A percentile compares a stretch with the other conserved stretches of the same genome.
These are phyloP conservation scores for Metschnikowia anglica DNA, from an alignment of 805 yeast species.

Conservation along the genomic window DNA sequence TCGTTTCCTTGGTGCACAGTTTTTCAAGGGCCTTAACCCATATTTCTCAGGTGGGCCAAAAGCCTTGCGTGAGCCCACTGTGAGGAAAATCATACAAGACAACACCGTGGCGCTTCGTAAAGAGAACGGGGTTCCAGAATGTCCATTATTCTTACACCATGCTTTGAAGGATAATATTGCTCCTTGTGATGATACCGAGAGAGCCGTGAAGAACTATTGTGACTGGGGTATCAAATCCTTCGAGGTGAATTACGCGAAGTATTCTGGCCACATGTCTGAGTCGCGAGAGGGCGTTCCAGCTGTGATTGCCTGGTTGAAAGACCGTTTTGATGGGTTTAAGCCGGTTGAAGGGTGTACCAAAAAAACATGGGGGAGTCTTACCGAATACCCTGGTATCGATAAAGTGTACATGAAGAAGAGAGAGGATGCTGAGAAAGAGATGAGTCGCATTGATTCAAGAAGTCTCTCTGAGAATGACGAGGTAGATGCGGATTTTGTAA, in stretches of 20 bases:
- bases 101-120: constrained; percentile 11
- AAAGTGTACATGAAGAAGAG: background rate
- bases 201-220: constrained; percentile 31
- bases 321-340: constrained; percentile 14
- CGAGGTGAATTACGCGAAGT: constrained; percentile 28
- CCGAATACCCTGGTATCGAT: constrained; percentile 3
- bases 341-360: constrained; percentile 15
- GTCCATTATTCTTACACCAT: constrained; percentile 29
- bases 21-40: constrained; percentile 12
- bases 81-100: constrained; percentile 4
- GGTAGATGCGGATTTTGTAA: no score
- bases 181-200: constrained; percentile 21
- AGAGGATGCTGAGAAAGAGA: background rate
- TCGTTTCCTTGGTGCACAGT: constrained; percentile 6
- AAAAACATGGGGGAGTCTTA: background rate
- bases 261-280: constrained; percentile 31
- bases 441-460: no score
- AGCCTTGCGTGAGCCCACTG: constrained; percentile 5
- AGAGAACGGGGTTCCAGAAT: constrained; percentile 20
- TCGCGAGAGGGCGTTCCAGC: constrained; percentile 17
- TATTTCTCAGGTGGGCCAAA: constrained; percentile 6
- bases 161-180: constrained; percentile 26
- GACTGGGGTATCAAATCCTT: constrained; percentile 28
- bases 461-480: no score
- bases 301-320: constrained; percentile 16